Percentiles rank a stretch among this genome's conserved stretches.
phyloP scores from a whole-genome alignment of 192 early-diverging fungal species.

The Chytriomyces hyalinus region DNA sequence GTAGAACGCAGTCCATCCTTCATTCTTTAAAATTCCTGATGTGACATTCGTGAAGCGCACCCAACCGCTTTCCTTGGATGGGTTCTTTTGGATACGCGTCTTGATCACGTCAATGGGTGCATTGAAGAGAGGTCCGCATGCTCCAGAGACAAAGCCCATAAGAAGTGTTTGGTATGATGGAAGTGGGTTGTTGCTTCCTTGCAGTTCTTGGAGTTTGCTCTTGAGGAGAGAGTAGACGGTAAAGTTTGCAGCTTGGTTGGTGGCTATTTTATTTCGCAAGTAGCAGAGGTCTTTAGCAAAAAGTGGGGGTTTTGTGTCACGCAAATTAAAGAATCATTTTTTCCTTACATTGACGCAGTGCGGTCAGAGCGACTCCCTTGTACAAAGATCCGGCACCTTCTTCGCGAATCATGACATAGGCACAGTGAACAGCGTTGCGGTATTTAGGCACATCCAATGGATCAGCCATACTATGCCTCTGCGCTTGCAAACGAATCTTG shows the following conservation, averaged over 20 bases:
- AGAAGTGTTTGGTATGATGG: slow-evolving; percentile 90
- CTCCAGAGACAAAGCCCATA: slow-evolving; percentile 85
- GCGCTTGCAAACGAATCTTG: slow-evolving; percentile 97
- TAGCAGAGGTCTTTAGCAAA: background rate
- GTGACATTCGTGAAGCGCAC: slow-evolving; percentile 78
- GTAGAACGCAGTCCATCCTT: slow-evolving; percentile 93
- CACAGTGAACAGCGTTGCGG: slow-evolving; percentile 90
- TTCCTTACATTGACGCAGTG: slow-evolving; percentile 79
- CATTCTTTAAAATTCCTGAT: slow-evolving; percentile 77
- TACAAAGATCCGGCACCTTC: slow-evolving; percentile 88
- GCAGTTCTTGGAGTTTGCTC: slow-evolving; percentile 70
- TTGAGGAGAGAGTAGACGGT: slow-evolving; percentile 96
- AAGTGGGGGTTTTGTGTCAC: no score
- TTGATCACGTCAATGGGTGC: slow-evolving; percentile 98
- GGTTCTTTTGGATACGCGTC: slow-evolving; percentile 94
- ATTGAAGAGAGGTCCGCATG: slow-evolving; percentile 88
- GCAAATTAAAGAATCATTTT: no score
- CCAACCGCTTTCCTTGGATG: slow-evolving; percentile 75
- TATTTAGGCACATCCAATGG: slow-evolving; percentile 97
- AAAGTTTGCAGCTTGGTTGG: slow-evolving; percentile 99
- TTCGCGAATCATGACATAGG: slow-evolving; percentile 88
- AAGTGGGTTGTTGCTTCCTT: slow-evolving; percentile 64
- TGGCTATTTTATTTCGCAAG: slow-evolving; percentile 60
- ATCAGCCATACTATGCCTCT: slow-evolving; percentile 94
- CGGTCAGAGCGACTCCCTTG: slow-evolving; percentile 93